Evolutionary conservation across 108 stramenopile genomes (phyloP).

Genomic region (Chaetoceros muelleri): DNA sequence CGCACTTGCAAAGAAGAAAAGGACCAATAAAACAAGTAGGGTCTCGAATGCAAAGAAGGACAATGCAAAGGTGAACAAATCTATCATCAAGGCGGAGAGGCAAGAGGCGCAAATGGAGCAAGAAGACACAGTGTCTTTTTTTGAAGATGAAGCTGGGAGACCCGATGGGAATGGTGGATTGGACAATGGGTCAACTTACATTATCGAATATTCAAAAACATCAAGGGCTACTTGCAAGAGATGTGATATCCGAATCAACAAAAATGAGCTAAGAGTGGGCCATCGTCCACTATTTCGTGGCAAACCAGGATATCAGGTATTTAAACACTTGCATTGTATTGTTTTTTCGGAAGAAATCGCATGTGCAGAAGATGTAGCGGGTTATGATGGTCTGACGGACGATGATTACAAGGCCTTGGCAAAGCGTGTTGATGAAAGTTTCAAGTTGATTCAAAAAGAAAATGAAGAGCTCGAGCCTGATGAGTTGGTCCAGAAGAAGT

Average conservation of each 20-base stretch:
- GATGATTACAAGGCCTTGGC: conserved; percentile 36
- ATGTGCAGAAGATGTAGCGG: conserved; percentile 37
- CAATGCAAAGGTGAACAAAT: background rate
- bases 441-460: conserved; percentile 51
- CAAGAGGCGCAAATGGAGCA: background rate
- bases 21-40: background rate
- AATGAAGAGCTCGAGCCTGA: conserved; percentile 71
- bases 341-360: conserved; percentile 49
- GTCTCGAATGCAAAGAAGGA: background rate
- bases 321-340: conserved; percentile 59
- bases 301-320: conserved; percentile 74
- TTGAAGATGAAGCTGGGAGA: conserved; percentile 24
- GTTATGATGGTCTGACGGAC: conserved; percentile 32
- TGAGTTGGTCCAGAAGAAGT: conserved; percentile 77
- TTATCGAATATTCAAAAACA: conserved; percentile 53
- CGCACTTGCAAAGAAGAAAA: conserved; percentile 3
- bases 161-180: conserved; percentile 35
- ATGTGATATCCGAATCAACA: conserved; percentile 60
- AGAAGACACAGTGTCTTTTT: background rate
- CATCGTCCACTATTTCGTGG: conserved; percentile 80
- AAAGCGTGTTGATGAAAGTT: conserved; percentile 39
- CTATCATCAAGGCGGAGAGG: background rate
- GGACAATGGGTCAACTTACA: conserved; percentile 27
- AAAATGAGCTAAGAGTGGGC: conserved; percentile 52
- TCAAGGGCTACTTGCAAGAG: conserved; percentile 68